Base-by-base conservation (phyloP, 805 yeast species). In the Maudiozyma pseudohumilis region DNA sequence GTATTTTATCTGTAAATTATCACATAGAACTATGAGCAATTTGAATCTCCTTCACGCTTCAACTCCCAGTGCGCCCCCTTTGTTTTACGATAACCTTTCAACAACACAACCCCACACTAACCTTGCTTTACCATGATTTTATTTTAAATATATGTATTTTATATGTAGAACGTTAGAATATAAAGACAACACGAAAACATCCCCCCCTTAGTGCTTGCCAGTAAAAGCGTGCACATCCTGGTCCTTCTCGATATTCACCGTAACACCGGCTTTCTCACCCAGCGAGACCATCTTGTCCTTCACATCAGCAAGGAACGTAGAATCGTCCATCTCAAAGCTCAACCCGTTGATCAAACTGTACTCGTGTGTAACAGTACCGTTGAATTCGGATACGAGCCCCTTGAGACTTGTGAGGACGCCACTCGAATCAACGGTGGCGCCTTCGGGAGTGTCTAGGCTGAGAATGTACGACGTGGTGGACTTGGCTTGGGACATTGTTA, bases 341-440 rank as follows among this genome's bases (percentile, higher is more conserved):
- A 28, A 38, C 6, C 41, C 41, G 21, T 39, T 35, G 29, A 72
- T 53, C 10, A 70, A 59, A 3, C 65, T 60, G 52, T 69, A 72
- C 40, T 70, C 74, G 44, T 69, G 70, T 13, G 66, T 65, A 34
- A 73, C 62, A 13, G 43, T 47, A 4, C 72, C 77, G 6, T 74
- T 75, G 6, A 66, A 40, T 10, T 52, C 48, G 28, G 52, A 44
- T 20, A 71, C 57, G 23, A 58, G 46, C 10, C 50, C 38, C 34
- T 60, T 64, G 8, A 70, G 55, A 3, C 52, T 50, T 5, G 52
- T 12, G 20, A 39, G 16, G 6, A 27, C 16, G 6, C 20, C 29
- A 18, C 38, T 31, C 12, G 16, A 8, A 3, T 41, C 36, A 8
- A 40, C 34, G 16, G 32, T 21, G 4, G 35, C 36, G 23, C 38